Evolutionary conservation across 2,329 filamentous ascomycete genomes (phyloP), one percentile per base, ranked within the genome.

Genomic region (Cordyceps pruinosa): DNA sequence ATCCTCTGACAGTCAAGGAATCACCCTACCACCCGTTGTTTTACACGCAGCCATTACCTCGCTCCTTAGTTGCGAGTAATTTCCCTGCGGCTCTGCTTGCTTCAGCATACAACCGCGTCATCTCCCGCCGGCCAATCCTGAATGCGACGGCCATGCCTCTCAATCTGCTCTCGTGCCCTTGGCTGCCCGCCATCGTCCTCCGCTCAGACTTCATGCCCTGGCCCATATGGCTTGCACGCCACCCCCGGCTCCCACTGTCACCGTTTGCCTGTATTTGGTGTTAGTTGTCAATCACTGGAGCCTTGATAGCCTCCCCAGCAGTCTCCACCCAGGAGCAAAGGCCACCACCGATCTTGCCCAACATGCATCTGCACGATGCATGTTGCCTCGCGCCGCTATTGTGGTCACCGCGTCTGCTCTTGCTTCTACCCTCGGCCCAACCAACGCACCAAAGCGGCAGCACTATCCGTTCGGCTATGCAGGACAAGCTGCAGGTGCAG

Each of bases 201-300:
- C 21, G 32, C 32, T 37, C 52, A 39, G 39, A 19, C 28, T 37
- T 30, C 25, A 19, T 28, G 26, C n/a, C 13, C 15, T 9, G n/a
- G 32, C 32, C 32, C 42, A 46, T 53, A n/a, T 55, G 52, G 42
- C 52, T 55, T 21, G 17, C 23, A 15, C 41, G 52, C 52, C 42
- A 47, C 42, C 52, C 37, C 52, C 52, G 32, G 42, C 52, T 55
- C 32, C 25, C 23, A 47, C 52, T 25, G 42, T 37, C 32, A 23
- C n/a, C 15, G 23, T 47, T 55, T 34, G 35, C 23, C 12, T 17
- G 26, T 35, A 17, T 28, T 28, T 23, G 32, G 30, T 46, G 42
- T 55, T 47, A 55, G 52, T 42, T 41, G 42, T 34, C 26, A n/a
- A 56, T 48, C 44, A 48, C 44, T 48, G 52, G 42, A 48, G 30